Conservation (phyloP, 192 early-diverging fungal species). For the Phlyctochytrium arcticum region DNA sequence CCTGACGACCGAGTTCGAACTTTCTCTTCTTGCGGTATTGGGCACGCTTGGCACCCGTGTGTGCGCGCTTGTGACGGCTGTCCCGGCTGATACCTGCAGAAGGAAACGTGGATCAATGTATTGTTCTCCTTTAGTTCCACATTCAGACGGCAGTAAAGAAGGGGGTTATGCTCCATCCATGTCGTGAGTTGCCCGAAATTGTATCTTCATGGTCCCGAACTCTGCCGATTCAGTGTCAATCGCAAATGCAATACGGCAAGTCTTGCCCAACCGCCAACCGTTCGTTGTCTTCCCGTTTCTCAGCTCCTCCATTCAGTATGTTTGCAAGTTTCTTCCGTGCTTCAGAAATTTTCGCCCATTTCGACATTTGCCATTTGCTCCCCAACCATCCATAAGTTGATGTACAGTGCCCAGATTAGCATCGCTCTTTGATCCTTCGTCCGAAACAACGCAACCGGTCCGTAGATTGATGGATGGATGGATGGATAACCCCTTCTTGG, state of each 20-base stretch:
- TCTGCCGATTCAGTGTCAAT: not conserved
- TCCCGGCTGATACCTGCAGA: constrained; percentile 95
- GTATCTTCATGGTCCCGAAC: not conserved
- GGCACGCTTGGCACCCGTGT: constrained; percentile 98
- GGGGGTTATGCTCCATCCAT: not conserved
- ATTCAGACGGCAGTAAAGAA: not conserved
- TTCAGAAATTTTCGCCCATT: not conserved
- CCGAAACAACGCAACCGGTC: not conserved
- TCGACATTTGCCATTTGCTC: not conserved
- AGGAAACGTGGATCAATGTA: not conserved
- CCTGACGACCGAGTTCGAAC: constrained; percentile 99
- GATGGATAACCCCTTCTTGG: no score
- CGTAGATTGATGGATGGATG: constrained; percentile 3
- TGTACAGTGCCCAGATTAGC: no score
- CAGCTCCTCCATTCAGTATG: not conserved
- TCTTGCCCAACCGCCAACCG: not conserved
- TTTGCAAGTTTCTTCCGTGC: not conserved
- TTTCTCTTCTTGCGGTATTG: constrained; percentile 99
- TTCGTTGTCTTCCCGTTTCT: not conserved
- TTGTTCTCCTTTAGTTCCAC: not conserved
- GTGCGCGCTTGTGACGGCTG: constrained; percentile 97
- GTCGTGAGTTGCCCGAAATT: no score
- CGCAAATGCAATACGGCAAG: not conserved
- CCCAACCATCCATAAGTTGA: not conserved
- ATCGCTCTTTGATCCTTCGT: not conserved